Conservation (phyloP, 108 stramenopile species). For the Nitzschia sp. region DNA sequence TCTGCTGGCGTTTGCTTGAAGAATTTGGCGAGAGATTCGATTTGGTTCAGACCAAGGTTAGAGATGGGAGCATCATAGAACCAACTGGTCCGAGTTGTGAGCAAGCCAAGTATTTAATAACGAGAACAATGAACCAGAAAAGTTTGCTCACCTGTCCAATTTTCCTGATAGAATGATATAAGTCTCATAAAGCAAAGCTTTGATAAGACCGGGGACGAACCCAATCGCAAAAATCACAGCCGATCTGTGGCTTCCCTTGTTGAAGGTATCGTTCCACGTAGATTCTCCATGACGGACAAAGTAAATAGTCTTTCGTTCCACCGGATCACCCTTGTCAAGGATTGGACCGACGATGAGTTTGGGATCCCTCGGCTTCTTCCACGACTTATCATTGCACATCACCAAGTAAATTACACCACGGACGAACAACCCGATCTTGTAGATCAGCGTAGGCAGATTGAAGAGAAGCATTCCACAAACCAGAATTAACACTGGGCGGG, state of each 20-base stretch:
- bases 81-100: constrained; percentile 52
- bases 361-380: constrained; percentile 71
- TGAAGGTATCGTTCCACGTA: constrained; percentile 89
- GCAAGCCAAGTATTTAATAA: not conserved
- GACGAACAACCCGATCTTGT: constrained; percentile 60
- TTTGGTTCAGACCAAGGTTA: constrained; percentile 65
- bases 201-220: constrained; percentile 81
- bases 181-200: constrained; percentile 64
- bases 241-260: constrained; percentile 77
- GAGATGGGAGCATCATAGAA: constrained; percentile 86
- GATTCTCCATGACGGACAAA: constrained; percentile 89
- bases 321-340: constrained; percentile 26
- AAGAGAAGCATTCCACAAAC: constrained; percentile 54
- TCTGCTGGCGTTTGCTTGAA: constrained; percentile 42
- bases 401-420: constrained; percentile 62
- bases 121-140: not conserved
- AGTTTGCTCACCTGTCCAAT: constrained; percentile 50
- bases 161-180: constrained; percentile 82
- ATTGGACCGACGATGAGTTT: constrained; percentile 50
- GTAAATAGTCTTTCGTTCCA: constrained; percentile 79
- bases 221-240: constrained; percentile 59
- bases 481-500: constrained; percentile 47
- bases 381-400: constrained; percentile 84
- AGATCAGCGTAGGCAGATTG: constrained; percentile 59
- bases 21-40: constrained; percentile 66